Percentiles rank a stretch among this genome's conserved stretches.
These are phyloP conservation scores for Oldenlandia corymbosa DNA, from an alignment of 257 asterid genomes.

Conservation along the genomic window DNA sequence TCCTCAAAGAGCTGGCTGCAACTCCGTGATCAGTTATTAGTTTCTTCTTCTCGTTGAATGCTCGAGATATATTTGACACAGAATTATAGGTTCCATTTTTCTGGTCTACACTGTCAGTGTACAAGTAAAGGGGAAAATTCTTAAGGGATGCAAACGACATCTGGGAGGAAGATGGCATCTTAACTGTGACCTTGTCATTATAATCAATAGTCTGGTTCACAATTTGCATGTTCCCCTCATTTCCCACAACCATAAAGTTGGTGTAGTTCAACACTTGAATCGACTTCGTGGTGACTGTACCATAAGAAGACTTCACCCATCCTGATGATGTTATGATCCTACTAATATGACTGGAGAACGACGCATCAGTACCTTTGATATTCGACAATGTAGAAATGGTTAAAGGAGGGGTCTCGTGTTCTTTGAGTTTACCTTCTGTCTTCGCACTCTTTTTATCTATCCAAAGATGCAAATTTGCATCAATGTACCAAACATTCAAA, in stretches of 20 bases:
- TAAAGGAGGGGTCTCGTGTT: slow-evolving; percentile 24
- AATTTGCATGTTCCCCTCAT: slow-evolving; percentile 49
- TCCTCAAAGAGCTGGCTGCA: slow-evolving; percentile 28
- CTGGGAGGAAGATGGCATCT: slow-evolving; percentile 20
- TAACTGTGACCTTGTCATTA: slow-evolving; percentile 27
- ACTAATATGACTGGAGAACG: slow-evolving; percentile 33
- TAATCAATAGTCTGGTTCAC: slow-evolving; percentile 44
- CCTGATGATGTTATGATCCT: slow-evolving; percentile 50
- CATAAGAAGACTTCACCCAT: slow-evolving; percentile 59
- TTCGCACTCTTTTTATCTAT: slow-evolving; percentile 43
- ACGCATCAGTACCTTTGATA: slow-evolving; percentile 53
- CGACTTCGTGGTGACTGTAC: slow-evolving; percentile 35
- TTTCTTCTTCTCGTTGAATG: slow-evolving; percentile 37
- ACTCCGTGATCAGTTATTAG: slow-evolving; percentile 22
- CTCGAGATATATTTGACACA: slow-evolving; percentile 45
- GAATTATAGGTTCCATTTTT: slow-evolving; percentile 40
- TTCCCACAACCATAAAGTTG: slow-evolving; percentile 48
- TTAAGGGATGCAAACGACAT: slow-evolving; percentile 23
- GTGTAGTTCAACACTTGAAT: slow-evolving; percentile 33
- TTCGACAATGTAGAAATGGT: slow-evolving; percentile 25
- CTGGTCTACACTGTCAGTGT: slow-evolving; percentile 33
- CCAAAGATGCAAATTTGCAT: slow-evolving; percentile 84
- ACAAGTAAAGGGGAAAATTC: slow-evolving; percentile 26
- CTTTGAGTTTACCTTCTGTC: slow-evolving; percentile 42
- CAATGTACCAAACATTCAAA: slow-evolving; percentile 63